Percentiles rank a stretch among this genome's conserved stretches.
phyloP scores from a whole-genome alignment of 805 yeast species.

The Hanseniaspora osmophila region DNA sequence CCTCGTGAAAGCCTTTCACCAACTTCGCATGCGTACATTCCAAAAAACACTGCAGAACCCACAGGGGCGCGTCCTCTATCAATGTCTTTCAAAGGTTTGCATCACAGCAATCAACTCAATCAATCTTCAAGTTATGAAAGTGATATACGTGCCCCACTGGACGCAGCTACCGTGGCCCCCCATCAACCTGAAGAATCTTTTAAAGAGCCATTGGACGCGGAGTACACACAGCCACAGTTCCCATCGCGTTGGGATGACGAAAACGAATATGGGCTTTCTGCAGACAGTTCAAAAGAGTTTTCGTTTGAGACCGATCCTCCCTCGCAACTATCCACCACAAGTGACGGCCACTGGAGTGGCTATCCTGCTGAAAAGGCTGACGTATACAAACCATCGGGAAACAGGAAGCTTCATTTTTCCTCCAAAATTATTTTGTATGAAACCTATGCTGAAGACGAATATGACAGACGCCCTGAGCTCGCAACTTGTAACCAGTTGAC shows the following conservation, averaged over 20 bases:
- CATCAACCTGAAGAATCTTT: neutral
- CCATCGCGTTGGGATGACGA: neutral
- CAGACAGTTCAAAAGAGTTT: neutral
- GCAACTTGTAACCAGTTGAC: constrained; percentile 89
- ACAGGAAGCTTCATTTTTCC: constrained; percentile 44
- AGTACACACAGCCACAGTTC: too few relatives aligned
- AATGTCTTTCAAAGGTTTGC: constrained; percentile 5
- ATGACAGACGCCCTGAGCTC: constrained; percentile 83
- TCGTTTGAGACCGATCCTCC: neutral
- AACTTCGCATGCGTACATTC: neutral
- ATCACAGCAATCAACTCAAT: neutral
- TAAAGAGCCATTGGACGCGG: too few relatives aligned
- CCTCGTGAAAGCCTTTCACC: neutral
- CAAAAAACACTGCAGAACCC: constrained; percentile 1
- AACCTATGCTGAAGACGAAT: constrained; percentile 69
- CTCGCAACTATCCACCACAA: neutral
- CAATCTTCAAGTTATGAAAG: neutral
- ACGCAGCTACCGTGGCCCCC: neutral
- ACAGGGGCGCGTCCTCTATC: constrained; percentile 3
- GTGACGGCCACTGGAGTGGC: too few relatives aligned
- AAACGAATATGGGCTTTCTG: neutral
- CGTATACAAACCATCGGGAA: too few relatives aligned
- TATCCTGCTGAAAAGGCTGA: too few relatives aligned
- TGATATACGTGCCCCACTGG: neutral
- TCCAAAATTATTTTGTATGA: constrained; percentile 73